A percentile compares a stretch with the other conserved stretches of the same genome.
These are phyloP conservation scores for Vanrija pseudolonga DNA, from an alignment of 1,284 basidiomycete genomes.

Conservation along the genomic window DNA sequence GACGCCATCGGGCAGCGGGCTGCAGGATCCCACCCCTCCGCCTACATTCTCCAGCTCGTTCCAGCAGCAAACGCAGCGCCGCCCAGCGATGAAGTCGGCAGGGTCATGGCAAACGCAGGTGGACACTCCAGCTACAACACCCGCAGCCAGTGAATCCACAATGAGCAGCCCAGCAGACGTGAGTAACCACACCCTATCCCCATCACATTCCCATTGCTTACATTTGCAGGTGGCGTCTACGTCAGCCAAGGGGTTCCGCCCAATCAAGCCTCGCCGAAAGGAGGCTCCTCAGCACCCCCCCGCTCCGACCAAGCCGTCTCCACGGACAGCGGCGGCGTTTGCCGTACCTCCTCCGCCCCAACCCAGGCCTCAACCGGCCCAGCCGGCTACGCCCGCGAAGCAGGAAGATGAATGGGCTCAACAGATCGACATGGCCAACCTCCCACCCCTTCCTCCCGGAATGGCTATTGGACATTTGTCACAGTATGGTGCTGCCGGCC, in stretches of 20 bases:
- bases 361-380: not conserved
- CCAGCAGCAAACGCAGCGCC: too few species aligned
- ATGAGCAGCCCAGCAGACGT: slow-evolving; percentile 34
- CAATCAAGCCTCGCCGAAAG: slow-evolving; percentile 23
- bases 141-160: slow-evolving; percentile 30
- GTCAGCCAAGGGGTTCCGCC: slow-evolving; percentile 11
- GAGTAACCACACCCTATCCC: not conserved
- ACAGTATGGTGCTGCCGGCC: slow-evolving; percentile 40
- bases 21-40: not conserved
- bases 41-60: too few species aligned
- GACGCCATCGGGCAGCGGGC: not conserved
- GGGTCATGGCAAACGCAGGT: slow-evolving; percentile 18
- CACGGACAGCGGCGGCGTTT: slow-evolving; percentile 1
- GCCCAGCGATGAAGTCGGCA: not conserved
- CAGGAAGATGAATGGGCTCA: slow-evolving; percentile 9
- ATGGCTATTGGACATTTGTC: slow-evolving; percentile 42
- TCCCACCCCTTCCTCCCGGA: slow-evolving; percentile 46
- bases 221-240: slow-evolving; percentile 8
- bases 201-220: not conserved
- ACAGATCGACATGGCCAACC: slow-evolving; percentile 11
- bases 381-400: slow-evolving; percentile 4
- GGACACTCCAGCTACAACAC: slow-evolving; percentile 35
- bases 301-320: slow-evolving; percentile 13
- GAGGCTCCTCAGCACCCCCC: slow-evolving; percentile 22
- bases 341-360: slow-evolving; percentile 1